Base-by-base conservation (phyloP, 2,329 filamentous ascomycete genomes). In the Lachnum nothofagi region DNA sequence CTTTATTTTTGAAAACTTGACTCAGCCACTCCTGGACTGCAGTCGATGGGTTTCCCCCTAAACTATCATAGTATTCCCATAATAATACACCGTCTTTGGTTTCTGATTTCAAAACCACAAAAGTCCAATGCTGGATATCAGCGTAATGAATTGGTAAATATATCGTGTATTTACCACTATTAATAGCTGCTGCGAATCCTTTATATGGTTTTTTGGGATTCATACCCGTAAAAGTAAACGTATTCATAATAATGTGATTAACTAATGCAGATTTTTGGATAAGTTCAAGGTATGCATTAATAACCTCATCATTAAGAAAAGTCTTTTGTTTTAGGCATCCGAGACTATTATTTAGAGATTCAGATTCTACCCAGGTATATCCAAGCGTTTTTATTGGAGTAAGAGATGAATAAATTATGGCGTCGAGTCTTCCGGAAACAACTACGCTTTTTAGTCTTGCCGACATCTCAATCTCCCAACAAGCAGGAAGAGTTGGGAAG, bases 211-310 rank as follows among this genome's bases (percentile, higher is more conserved):
- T 20, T 34, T 39, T 29, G 29, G 16, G 29, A 4, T 8, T 24
- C 42, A 51, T 41, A n/a, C n/a, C n/a, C 39, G 19, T 16, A 16
- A 51, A 39, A n/a, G 38, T 49, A 33, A 42, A 48, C 31, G 48
- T 42, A 12, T 41, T 4, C 35, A 22, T 35, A n/a, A 54, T 54
- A 38, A 8, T 24, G 14, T 48, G 31, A 31, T 19, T 34, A 35
- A 38, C 33, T 25, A 41, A 45, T 39, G 20, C 42, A 52, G 41
- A 52, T 35, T 34, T 44, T 23, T 46, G 35, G 41, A 55, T 40
- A 35, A 52, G 52, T 29, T 55, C 44, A 43, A 55, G 31, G 38
- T 55, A 55, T 33, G 41, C 42, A 50, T 55, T 53, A 24, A 55
- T 50, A 48, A 55, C 24, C 41, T 53, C 46, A 38, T 50, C 40